Evolutionary conservation across 352 stramenopile genomes (phyloP).

Genomic region (Pythium plurisporium): DNA sequence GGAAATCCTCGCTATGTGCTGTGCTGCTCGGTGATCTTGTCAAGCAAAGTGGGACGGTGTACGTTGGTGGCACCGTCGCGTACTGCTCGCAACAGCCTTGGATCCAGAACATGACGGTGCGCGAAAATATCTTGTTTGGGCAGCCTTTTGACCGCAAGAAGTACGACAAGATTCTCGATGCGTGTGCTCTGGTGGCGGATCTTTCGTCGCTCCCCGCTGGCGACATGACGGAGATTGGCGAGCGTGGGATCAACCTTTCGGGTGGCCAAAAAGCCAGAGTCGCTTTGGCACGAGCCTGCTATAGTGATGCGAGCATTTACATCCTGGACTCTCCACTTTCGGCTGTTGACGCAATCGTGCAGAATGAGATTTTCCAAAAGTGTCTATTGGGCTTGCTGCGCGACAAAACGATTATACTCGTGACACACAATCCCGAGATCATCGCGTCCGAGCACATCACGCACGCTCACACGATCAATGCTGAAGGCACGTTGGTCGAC

Average conservation of each 20-base stretch:
- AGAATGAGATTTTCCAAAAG: conserved; percentile 82
- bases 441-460: conserved; percentile 53
- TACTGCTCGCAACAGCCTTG: conserved; percentile 91
- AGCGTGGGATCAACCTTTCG: conserved; percentile 61
- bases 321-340: conserved; percentile 61
- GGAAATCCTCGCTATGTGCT: conserved; percentile 94
- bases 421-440: conserved; percentile 66
- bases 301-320: conserved; percentile 73
- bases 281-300: conserved; percentile 78
- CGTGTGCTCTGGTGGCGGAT: conserved; percentile 76
- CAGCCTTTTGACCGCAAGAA: conserved; percentile 46
- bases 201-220: conserved; percentile 71
- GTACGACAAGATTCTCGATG: conserved; percentile 74
- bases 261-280: conserved; percentile 69
- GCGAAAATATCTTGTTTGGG: conserved; percentile 95
- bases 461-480: background rate
- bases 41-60: conserved; percentile 43
- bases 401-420: conserved; percentile 65
- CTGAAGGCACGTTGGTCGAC: background rate
- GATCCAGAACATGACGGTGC: conserved; percentile 93
- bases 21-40: conserved; percentile 96
- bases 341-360: conserved; percentile 49
- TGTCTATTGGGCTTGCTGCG: conserved; percentile 62
- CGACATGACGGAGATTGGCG: conserved; percentile 70
- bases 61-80: conserved; percentile 51